Conservation (phyloP, 2,329 filamentous ascomycete species). For the Ceratocystis eucalypticola region DNA sequence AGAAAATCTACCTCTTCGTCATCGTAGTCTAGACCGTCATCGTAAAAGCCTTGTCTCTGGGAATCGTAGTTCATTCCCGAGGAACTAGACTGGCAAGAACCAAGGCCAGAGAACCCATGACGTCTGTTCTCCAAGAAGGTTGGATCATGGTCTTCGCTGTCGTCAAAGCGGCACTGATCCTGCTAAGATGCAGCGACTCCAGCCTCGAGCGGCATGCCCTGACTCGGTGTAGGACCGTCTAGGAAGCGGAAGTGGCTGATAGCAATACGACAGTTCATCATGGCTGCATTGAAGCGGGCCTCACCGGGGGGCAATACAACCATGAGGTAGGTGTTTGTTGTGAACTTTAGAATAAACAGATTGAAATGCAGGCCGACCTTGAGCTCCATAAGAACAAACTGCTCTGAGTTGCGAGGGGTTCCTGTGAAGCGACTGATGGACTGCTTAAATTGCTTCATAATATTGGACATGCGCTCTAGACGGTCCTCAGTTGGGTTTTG, state of each 20-base stretch:
- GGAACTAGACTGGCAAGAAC: not conserved
- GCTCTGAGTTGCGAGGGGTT: conserved; percentile 66
- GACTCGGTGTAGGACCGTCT: conserved; percentile 33
- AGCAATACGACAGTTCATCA: conserved; percentile 80
- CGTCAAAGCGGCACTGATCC: conserved; percentile 12
- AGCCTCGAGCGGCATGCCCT: conserved; percentile 9
- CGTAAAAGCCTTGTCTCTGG: not conserved
- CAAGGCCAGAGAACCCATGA: not conserved
- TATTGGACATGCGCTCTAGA: conserved; percentile 87
- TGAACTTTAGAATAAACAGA: conserved; percentile 89
- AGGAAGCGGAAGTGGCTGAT: conserved; percentile 64
- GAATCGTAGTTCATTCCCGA: not conserved
- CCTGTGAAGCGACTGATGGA: conserved; percentile 61
- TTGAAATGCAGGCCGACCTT: conserved; percentile 68
- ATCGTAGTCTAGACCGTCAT: not conserved
- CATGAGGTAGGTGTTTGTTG: conserved; percentile 93
- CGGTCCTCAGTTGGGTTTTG: conserved; percentile 83
- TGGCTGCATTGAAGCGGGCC: conserved; percentile 76
- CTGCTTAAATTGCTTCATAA: conserved; percentile 98
- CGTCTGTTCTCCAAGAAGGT: not conserved
- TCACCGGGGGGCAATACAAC: conserved; percentile 85
- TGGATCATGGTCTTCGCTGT: conserved; percentile 1
- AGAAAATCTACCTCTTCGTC: conserved; percentile 6
- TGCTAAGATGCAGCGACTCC: conserved; percentile 17
- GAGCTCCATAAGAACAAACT: conserved; percentile 69